phyloP scores from a whole-genome alignment of 306 rosid species.

The Elaeagnus macrophylla region DNA sequence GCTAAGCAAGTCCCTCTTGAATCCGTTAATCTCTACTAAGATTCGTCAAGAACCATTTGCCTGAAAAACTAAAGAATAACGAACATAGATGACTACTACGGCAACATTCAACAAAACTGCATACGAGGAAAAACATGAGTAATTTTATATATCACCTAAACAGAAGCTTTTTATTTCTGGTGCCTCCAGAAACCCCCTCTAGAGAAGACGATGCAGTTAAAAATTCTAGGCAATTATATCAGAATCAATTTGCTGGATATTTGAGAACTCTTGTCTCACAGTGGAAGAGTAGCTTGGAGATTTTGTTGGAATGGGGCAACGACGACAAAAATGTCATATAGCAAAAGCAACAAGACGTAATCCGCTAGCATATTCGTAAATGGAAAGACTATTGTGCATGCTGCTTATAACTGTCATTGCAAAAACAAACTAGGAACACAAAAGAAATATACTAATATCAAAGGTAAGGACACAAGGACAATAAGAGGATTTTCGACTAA shows the following conservation, averaged over 20 bases:
- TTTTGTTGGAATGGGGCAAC: slow-evolving; percentile 47
- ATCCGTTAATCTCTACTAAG: too few species aligned
- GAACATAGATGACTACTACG: too few species aligned
- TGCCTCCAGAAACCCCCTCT: slow-evolving; percentile 10
- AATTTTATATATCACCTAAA: slow-evolving; percentile 17
- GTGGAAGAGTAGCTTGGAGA: slow-evolving; percentile 38
- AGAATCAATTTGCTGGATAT: slow-evolving; percentile 72
- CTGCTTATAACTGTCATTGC: too few species aligned
- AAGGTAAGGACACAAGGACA: too few species aligned
- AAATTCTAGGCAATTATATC: slow-evolving; percentile 40
- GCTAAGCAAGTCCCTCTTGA: too few species aligned
- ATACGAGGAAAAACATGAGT: background rate
- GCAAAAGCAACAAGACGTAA: slow-evolving; percentile 15
- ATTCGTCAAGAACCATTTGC: too few species aligned
- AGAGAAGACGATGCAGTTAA: slow-evolving; percentile 14
- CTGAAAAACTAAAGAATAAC: too few species aligned
- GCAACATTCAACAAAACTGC: too few species aligned
- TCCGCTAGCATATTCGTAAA: background rate
- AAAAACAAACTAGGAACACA: too few species aligned
- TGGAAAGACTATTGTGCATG: too few species aligned
- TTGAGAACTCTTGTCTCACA: slow-evolving; percentile 51
- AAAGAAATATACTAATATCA: too few species aligned
- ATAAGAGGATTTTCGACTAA: too few species aligned
- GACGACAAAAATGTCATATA: slow-evolving; percentile 15
- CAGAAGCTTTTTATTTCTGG: background rate